These are phyloP conservation scores for Tricladium varicosporioides DNA, from an alignment of 2,329 filamentous ascomycete species.

Conservation along the genomic window DNA sequence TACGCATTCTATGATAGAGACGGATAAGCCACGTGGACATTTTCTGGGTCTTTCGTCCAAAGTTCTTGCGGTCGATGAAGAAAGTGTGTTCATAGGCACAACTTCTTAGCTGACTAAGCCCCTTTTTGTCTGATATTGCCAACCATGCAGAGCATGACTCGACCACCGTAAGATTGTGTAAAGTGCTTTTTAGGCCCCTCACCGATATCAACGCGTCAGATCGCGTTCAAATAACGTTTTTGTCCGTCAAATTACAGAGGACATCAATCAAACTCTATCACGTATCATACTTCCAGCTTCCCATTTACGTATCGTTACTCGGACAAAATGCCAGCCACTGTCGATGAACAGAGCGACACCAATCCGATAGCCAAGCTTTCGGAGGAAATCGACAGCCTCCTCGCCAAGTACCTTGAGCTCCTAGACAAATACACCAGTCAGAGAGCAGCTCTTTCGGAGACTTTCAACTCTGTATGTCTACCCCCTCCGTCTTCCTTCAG, in stretches of 20 bases:
- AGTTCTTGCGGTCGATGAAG: too few species aligned
- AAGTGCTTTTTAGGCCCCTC: not conserved
- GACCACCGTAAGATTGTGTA: not conserved
- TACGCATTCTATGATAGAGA: not conserved
- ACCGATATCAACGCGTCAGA: not conserved
- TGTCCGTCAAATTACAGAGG: not conserved
- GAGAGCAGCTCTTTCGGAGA: constrained; percentile 4
- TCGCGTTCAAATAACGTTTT: not conserved
- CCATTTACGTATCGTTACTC: not conserved
- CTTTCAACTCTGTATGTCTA: constrained; percentile 49
- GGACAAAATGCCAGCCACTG: not conserved
- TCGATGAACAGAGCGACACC: not conserved
- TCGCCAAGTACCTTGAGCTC: constrained; percentile 63
- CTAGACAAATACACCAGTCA: constrained; percentile 61
- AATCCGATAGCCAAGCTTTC: constrained; percentile 12
- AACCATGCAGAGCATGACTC: not conserved
- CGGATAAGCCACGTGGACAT: not conserved
- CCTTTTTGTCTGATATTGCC: not conserved
- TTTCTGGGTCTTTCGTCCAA: too few species aligned
- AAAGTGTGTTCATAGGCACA: not conserved
- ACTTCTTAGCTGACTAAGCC: not conserved
- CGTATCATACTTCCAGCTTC: not conserved
- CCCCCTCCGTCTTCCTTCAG: not conserved
- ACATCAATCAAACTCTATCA: not conserved
- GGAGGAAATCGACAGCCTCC: constrained; percentile 55